Percentiles rank a stretch among this genome's conserved stretches.
These are phyloP conservation scores for Gracilaria gracilis DNA, from an alignment of 23 red algal species.

Conservation along the genomic window DNA sequence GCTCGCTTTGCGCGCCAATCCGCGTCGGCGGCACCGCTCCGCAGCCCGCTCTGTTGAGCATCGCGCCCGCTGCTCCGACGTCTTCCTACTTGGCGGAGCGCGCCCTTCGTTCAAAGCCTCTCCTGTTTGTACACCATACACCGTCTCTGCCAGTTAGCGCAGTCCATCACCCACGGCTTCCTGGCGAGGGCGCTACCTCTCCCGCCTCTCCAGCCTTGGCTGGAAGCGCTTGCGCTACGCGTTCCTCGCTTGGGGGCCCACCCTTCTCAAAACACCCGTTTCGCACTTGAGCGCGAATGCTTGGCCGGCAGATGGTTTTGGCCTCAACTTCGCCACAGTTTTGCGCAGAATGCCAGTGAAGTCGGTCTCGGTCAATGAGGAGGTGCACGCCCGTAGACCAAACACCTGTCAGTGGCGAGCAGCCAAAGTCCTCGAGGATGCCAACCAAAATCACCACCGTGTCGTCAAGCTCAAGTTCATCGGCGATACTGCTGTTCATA, in stretches of 20 bases:
- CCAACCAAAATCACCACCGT: conserved; percentile 6
- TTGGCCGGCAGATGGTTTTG: conserved; percentile 7
- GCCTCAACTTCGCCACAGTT: not conserved
- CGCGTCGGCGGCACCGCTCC: no score
- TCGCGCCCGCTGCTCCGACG: not conserved
- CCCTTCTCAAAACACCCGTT: not conserved
- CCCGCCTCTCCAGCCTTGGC: not conserved
- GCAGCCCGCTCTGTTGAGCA: not conserved
- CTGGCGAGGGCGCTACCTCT: not conserved
- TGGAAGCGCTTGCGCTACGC: not conserved
- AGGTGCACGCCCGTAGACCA: conserved; percentile 37
- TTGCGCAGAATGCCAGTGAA: conserved; percentile 31
- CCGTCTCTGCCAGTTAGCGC: not conserved
- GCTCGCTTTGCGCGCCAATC: not conserved
- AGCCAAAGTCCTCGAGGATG: conserved; percentile 26
- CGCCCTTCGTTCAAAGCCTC: not conserved
- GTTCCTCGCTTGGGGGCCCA: not conserved
- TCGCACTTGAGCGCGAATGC: not conserved
- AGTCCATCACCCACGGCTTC: not conserved
- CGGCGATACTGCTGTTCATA: conserved; percentile 24
- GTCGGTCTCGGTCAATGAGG: conserved; percentile 21
- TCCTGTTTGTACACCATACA: not conserved
- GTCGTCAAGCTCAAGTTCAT: conserved; percentile 37
- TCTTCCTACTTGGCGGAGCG: no score
- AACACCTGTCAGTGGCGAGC: conserved; percentile 39